Evolutionary conservation across 2,329 filamentous ascomycete genomes (phyloP).

Genomic region (Colletotrichum liriopes): DNA sequence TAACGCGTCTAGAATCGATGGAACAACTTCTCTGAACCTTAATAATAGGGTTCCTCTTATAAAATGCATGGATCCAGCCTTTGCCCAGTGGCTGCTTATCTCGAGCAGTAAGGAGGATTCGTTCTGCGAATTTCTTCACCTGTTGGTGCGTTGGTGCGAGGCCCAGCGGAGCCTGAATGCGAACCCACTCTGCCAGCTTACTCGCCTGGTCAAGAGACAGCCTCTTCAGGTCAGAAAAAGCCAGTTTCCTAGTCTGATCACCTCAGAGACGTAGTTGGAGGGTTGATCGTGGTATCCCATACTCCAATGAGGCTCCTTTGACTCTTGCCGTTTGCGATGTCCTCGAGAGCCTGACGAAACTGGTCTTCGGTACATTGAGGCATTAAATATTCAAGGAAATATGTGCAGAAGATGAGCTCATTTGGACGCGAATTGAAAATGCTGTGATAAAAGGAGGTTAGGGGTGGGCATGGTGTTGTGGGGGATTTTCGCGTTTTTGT

Average conservation of each 20-base stretch:
- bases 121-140: conserved; percentile 22
- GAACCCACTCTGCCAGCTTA: conserved; percentile 28
- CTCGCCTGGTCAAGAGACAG: too few relatives aligned
- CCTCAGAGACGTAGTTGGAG: too few relatives aligned
- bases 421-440: too few relatives aligned
- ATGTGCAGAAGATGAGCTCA: too few relatives aligned
- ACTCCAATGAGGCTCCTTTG: not conserved
- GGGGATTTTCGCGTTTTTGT: too few relatives aligned
- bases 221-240: too few relatives aligned
- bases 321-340: conserved; percentile 43
- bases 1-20: conserved; percentile 10
- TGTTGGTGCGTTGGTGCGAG: conserved; percentile 24
- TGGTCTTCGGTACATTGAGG: not conserved
- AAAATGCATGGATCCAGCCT: conserved; percentile 22
- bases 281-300: too few relatives aligned
- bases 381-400: not conserved
- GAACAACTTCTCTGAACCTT: conserved; percentile 3
- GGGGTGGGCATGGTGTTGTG: too few relatives aligned
- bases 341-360: not conserved
- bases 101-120: not conserved
- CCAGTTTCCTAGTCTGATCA: too few relatives aligned
- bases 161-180: conserved; percentile 25
- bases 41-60: conserved; percentile 15
- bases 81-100: conserved; percentile 1
- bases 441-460: too few relatives aligned